These are phyloP conservation scores for Termitomyces sp. DNA, from an alignment of 768 basidiomycete genomes.

Conservation along the genomic window DNA sequence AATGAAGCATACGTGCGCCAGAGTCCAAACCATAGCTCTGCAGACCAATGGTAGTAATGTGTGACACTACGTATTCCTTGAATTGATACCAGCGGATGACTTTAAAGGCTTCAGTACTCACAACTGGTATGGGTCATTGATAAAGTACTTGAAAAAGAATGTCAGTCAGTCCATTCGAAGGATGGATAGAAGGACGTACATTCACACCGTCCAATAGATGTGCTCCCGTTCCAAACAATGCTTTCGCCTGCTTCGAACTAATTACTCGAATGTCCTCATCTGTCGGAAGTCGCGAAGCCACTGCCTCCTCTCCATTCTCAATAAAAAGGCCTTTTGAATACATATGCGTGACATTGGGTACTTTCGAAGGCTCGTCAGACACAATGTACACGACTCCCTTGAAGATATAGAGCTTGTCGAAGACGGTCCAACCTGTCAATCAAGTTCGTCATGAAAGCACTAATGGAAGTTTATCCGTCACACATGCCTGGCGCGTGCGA, in stretches of 20 bases:
- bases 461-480: background rate
- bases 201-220: constrained; percentile 73
- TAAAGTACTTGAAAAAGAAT: constrained; percentile 53
- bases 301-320: constrained; percentile 47
- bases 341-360: constrained; percentile 65
- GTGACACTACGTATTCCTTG: constrained; percentile 49
- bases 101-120: constrained; percentile 27
- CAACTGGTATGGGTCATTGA: constrained; percentile 87
- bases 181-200: constrained; percentile 28
- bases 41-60: constrained; percentile 93
- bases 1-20: constrained; percentile 88
- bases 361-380: constrained; percentile 54
- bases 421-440: constrained; percentile 81
- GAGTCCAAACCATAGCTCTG: constrained; percentile 87
- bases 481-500: constrained; percentile 69
- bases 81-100: background rate
- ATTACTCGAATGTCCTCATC: constrained; percentile 78
- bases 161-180: background rate
- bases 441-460: background rate
- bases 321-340: constrained; percentile 66
- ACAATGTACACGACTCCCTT: constrained; percentile 84
- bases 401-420: constrained; percentile 75
- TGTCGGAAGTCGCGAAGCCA: constrained; percentile 59
- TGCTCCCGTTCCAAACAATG: constrained; percentile 68
- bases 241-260: constrained; percentile 55